Evolutionary conservation across 2,329 filamentous ascomycete species (phyloP), one percentile per base, ranked within the genome.

Genomic region (Madurella fahalii): DNA sequence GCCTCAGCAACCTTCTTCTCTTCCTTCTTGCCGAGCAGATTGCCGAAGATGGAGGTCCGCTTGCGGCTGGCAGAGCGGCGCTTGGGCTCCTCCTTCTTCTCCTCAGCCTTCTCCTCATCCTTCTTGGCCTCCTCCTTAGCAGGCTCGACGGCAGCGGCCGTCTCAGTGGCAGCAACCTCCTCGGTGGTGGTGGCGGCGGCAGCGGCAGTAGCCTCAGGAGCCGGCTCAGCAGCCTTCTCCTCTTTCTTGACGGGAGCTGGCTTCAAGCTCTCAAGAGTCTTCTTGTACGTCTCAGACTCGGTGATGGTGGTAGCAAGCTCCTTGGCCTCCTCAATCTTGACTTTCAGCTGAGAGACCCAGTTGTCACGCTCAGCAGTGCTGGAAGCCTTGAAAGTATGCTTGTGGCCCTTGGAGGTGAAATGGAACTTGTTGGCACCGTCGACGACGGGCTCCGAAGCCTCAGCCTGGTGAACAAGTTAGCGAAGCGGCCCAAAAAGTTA

Each of bases 321-420:
- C 81, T 94, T 95, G 67, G 90, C 92, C 77, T 95, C 90, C 49
- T 85, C 81, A 50, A 89, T 82, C 79, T 92, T 90, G 67, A 82
- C 76, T 82, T 94, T 91, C 64, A 96, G 72, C 68, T 92, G 87
- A 59, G 84, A 76, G 66, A 95, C 83, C 94, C 94, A 97, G 81
- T 88, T 90, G 73, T 96, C 90, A 69, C 93, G 91, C 77, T 96
- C 91, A 56, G 83, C 77, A 47, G 82, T 66, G 66, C 69, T 86
- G 66, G 77, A 68, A 54, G 93, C 90, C 83, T 96, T 93, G 81
- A 99, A 96, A 58, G 82, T 82, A 82, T 96, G 91, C 84, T 96
- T 95, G 76, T 95, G 87, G 64, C 87, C 88, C 74, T 87, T 85
- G 69, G 89, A 76, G 70, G 86, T 89, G 79, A 97, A 88, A 68